Conservation (phyloP, 345 rosid species). For the Hypericum androsaemum region DNA sequence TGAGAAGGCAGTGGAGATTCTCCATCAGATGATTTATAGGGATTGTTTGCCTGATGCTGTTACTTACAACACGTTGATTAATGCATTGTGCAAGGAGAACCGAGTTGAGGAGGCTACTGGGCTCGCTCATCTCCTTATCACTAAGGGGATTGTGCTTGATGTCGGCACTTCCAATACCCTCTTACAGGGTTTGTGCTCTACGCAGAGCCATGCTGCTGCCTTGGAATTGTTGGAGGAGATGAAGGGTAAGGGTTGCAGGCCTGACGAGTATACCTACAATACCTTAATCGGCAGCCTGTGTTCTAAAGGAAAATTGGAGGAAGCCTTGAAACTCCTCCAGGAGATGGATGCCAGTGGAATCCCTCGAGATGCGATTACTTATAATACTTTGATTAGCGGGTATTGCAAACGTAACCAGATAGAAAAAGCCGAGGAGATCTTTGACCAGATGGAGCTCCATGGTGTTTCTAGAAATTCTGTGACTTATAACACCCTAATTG, state of each 20-base stretch:
- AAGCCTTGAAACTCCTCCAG: slow-evolving; percentile 57
- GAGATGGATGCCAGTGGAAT: slow-evolving; percentile 80
- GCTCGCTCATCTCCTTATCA: slow-evolving; percentile 55
- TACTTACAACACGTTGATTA: slow-evolving; percentile 81
- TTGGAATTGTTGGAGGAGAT: slow-evolving; percentile 71
- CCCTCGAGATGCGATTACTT: slow-evolving; percentile 64
- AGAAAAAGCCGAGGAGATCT: slow-evolving; percentile 75
- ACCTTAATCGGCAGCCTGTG: slow-evolving; percentile 79
- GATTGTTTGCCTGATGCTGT: slow-evolving; percentile 82
- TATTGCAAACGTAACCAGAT: slow-evolving; percentile 71
- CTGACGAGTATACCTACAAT: slow-evolving; percentile 76
- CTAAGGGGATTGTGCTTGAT: slow-evolving; percentile 70
- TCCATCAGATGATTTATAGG: slow-evolving; percentile 67
- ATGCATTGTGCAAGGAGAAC: slow-evolving; percentile 73
- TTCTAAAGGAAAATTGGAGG: slow-evolving; percentile 47
- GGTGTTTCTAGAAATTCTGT: slow-evolving; percentile 79
- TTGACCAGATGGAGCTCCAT: slow-evolving; percentile 86
- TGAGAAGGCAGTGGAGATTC: slow-evolving; percentile 68
- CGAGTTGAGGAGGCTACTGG: slow-evolving; percentile 65
- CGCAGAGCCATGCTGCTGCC: slow-evolving; percentile 41
- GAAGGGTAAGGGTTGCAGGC: slow-evolving; percentile 73
- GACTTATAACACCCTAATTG: slow-evolving; percentile 82
- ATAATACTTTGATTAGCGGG: slow-evolving; percentile 80
- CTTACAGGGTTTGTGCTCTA: slow-evolving; percentile 70
- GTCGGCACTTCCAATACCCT: slow-evolving; percentile 68